Percentiles rank a stretch among this genome's conserved stretches.
These are phyloP conservation scores for Phytopythium chamaehyphon DNA, from an alignment of 352 stramenopile genomes.

Conservation along the genomic window DNA sequence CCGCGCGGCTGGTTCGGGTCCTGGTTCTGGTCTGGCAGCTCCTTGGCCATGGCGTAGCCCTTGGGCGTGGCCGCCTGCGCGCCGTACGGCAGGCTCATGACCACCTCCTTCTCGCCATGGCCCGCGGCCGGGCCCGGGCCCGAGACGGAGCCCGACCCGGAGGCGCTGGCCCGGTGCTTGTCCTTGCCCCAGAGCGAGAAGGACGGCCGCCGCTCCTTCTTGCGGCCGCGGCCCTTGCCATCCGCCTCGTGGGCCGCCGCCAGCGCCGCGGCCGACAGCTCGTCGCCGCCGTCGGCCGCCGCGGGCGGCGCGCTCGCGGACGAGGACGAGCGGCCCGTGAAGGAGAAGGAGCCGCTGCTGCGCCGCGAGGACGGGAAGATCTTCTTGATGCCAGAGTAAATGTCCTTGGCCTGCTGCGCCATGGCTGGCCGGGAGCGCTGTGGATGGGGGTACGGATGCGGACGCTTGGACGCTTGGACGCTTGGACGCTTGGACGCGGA, in stretches of 20 bases:
- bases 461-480: no score
- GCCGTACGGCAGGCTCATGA: constrained; percentile 38
- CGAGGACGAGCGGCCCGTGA: constrained; percentile 22
- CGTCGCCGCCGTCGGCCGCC: constrained; percentile 10
- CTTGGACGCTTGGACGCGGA: no score
- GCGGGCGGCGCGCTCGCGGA: constrained; percentile 8
- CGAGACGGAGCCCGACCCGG: constrained; percentile 3
- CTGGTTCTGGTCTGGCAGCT: constrained; percentile 10
- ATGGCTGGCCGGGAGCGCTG: constrained; percentile 16
- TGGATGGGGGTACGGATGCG: no score
- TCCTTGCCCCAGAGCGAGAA: constrained; percentile 52
- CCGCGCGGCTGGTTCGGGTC: constrained; percentile 4
- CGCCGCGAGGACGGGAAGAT: constrained; percentile 51
- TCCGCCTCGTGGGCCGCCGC: constrained; percentile 12
- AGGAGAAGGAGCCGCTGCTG: constrained; percentile 47
- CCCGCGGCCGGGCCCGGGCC: neutral
- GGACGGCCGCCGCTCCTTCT: constrained; percentile 44
- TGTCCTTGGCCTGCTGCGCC: constrained; percentile 73
- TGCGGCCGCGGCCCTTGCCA: constrained; percentile 14
- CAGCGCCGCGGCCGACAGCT: constrained; percentile 33
- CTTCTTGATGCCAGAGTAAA: constrained; percentile 80
- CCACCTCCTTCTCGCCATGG: constrained; percentile 8
- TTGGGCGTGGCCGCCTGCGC: constrained; percentile 27
- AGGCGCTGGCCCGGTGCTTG: constrained; percentile 29
- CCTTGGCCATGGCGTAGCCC: constrained; percentile 11